Conservation (phyloP, 768 basidiomycete species). For the Leucogyrophana mollusca region DNA sequence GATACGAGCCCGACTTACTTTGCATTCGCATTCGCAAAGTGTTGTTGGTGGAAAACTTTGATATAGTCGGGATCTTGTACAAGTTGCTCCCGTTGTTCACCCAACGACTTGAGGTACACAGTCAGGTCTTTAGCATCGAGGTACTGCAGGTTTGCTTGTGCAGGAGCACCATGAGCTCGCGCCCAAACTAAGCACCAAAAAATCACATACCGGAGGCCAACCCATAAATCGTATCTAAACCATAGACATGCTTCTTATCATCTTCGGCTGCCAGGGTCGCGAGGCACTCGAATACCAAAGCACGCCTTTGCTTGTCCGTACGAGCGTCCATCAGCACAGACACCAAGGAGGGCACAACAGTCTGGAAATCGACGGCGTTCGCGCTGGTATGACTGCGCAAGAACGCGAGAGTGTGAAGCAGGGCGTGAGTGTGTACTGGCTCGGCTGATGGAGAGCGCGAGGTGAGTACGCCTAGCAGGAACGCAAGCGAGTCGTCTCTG, state of each 20-base stretch:
- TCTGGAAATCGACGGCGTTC: conserved; percentile 74
- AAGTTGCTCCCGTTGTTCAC: conserved; percentile 52
- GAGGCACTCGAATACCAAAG: conserved; percentile 54
- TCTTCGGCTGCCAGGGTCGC: conserved; percentile 39
- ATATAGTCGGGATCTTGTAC: conserved; percentile 59
- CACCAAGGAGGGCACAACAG: conserved; percentile 68
- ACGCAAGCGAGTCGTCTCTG: conserved; percentile 68
- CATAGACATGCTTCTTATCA: conserved; percentile 57
- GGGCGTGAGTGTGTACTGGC: conserved; percentile 49
- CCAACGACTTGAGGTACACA: conserved; percentile 54
- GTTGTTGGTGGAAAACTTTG: conserved; percentile 56
- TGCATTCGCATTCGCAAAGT: conserved; percentile 43
- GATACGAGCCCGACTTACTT: conserved; percentile 44
- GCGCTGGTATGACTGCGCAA: conserved; percentile 65
- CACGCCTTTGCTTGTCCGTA: conserved; percentile 26
- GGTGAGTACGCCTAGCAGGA: conserved; percentile 77
- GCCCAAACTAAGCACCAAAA: background rate
- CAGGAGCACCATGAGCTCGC: conserved; percentile 13
- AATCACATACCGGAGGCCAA: conserved; percentile 47
- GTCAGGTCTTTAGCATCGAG: conserved; percentile 63
- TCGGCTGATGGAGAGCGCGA: conserved; percentile 27
- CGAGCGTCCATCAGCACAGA: conserved; percentile 44
- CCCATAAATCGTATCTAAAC: conserved; percentile 74
- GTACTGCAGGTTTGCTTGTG: conserved; percentile 57
- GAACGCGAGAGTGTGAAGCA: conserved; percentile 79